Evolutionary conservation across 2,329 filamentous ascomycete species (phyloP).

Genomic region (Colletotrichum viniferum): DNA sequence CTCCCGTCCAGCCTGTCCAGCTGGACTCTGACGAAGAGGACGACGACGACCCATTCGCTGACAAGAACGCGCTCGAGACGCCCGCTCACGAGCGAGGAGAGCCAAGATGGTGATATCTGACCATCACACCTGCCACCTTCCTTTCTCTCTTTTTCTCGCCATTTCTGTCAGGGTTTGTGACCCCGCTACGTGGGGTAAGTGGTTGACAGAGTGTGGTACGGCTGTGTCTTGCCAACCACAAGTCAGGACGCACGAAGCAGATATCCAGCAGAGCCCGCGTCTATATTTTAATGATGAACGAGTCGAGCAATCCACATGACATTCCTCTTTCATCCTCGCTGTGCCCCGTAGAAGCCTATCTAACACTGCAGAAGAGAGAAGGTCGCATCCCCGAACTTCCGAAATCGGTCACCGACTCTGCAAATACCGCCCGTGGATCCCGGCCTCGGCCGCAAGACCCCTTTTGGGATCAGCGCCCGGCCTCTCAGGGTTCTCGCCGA

Average conservation of each 20-base stretch:
- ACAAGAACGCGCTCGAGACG: conserved; percentile 69
- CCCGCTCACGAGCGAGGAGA: conserved; percentile 15
- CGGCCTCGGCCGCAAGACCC: not conserved
- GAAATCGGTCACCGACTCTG: conserved; percentile 9
- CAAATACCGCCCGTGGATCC: not conserved
- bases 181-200: not conserved
- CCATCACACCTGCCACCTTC: not conserved
- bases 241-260: not conserved
- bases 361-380: not conserved
- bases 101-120: conserved; percentile 22
- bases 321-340: not conserved
- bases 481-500: not conserved
- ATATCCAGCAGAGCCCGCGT: not conserved
- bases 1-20: conserved; percentile 31
- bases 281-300: not conserved
- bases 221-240: not conserved
- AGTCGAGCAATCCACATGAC: not conserved
- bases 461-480: conserved; percentile 13
- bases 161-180: not conserved
- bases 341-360: not conserved
- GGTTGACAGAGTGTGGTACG: not conserved
- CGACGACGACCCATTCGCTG: conserved; percentile 87
- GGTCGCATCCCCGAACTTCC: not conserved
- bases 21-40: conserved; percentile 61
- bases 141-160: not conserved